A percentile compares a stretch with the other conserved stretches of the same genome.
Conservation (phyloP, 2,329 filamentous ascomycete genomes). For the Parascedosporium putredinis region DNA sequence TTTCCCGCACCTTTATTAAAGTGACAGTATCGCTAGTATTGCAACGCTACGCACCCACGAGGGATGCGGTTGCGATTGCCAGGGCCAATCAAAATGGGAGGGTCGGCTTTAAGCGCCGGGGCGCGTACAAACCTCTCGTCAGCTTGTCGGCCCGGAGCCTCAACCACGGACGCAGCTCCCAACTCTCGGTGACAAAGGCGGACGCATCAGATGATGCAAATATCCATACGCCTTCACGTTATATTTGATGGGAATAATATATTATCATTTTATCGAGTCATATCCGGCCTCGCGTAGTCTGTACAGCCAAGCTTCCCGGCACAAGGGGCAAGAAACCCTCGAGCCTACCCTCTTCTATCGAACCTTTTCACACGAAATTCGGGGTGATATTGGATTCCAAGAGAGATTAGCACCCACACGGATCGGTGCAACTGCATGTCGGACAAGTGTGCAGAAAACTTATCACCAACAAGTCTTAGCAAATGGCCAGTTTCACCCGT, state of each 20-base stretch:
- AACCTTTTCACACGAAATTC: neutral
- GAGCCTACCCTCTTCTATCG: neutral
- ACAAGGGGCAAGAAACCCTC: too few relatives aligned
- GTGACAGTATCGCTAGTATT: too few relatives aligned
- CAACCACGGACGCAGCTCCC: slow-evolving; percentile 1
- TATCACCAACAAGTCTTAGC: slow-evolving; percentile 2
- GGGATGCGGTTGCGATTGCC: slow-evolving; percentile 5
- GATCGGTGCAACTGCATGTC: neutral
- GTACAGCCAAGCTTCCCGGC: too few relatives aligned
- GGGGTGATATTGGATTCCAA: neutral
- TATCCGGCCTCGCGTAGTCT: too few relatives aligned
- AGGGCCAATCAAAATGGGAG: slow-evolving; percentile 1
- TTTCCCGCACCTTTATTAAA: too few relatives aligned
- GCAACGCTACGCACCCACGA: neutral
- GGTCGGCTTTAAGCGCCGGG: slow-evolving; percentile 4
- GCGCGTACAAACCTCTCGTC: slow-evolving; percentile 2
- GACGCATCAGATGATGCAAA: neutral
- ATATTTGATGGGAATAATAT: too few relatives aligned
- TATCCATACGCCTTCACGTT: too few relatives aligned
- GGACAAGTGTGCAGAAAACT: neutral
- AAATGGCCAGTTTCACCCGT: too few relatives aligned
- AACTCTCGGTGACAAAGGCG: slow-evolving; percentile 1
- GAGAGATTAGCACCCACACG: neutral
- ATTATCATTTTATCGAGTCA: too few relatives aligned
- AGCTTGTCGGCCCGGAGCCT: neutral